phyloP scores from a whole-genome alignment of 73 alveolate species.

The Breviolum minutum region DNA sequence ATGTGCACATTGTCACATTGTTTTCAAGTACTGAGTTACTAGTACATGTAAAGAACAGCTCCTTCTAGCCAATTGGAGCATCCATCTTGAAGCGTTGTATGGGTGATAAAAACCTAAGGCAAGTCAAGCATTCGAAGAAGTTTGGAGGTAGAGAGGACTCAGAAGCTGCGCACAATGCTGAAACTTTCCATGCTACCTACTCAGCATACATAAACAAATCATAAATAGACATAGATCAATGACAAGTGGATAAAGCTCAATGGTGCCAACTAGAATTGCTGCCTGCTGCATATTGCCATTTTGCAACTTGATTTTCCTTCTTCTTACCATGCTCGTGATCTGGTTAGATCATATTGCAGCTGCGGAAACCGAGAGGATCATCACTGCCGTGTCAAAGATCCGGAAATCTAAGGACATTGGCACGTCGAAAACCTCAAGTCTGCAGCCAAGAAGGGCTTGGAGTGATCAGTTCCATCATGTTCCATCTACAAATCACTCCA shows the following conservation, averaged over 20 bases:
- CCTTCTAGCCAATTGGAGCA: conserved; percentile 82
- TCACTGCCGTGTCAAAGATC: conserved; percentile 85
- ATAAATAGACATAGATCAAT: background rate
- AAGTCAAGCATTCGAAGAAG: too few species aligned
- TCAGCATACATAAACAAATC: background rate
- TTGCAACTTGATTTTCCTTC: too few species aligned
- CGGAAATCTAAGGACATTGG: conserved; percentile 83
- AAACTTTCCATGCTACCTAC: too few species aligned
- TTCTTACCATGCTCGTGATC: too few species aligned
- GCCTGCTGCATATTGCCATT: too few species aligned
- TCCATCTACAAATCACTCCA: too few species aligned
- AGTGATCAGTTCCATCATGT: too few species aligned
- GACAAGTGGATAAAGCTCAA: background rate
- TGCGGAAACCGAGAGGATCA: conserved; percentile 34
- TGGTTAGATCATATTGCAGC: too few species aligned
- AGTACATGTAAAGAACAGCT: background rate
- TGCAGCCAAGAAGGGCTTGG: too few species aligned
- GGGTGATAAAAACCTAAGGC: conserved; percentile 52
- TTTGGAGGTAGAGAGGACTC: too few species aligned
- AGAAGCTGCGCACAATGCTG: too few species aligned
- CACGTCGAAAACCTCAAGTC: conserved; percentile 19
- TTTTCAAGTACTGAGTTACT: background rate
- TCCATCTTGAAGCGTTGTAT: conserved; percentile 70
- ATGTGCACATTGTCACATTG: background rate
- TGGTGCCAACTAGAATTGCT: too few species aligned